Evolutionary conservation across 768 basidiomycete species (phyloP), one percentile per base, ranked within the genome.

Genomic region (Daedalea quercina): DNA sequence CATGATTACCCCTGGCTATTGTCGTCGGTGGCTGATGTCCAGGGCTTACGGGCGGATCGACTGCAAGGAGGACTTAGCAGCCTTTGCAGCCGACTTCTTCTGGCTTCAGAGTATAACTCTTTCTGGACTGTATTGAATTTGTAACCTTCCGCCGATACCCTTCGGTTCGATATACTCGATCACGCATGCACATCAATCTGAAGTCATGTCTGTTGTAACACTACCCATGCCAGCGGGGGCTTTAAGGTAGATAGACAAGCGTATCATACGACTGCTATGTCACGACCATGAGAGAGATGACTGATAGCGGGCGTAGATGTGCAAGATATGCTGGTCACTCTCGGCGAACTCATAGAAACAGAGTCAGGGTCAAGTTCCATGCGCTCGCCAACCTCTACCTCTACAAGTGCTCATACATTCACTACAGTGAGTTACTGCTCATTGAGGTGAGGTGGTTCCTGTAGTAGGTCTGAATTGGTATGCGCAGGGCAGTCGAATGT

Each of bases 311-410:
- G 28, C 28, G 7, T 64, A 91, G 89, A 91, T 60, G 82, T 90
- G 26, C 82, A 90, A 62, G 84, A 90, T 47, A 74, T 91, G 47
- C 81, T 92, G 19, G 73, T 86, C 41, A 89, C 89, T 6, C 73
- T 93, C 37, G 90, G 90, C 42, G 81, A 82, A 41, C 77, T 81
- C 28, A 70, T 90, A 58, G 70, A 73, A 52, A 71, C 77, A 54
- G 73, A 73, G 50, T 69, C 77, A 56, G 79, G 80, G 47, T 41
- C 59, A 52, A 70, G 69, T 58, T 69, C 81, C 48, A 68, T 77
- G 41, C 70, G 77, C 17, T 70, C 78, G 15, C 65, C 65, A 51
- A 65, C 72, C 15, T 66, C 67, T 34, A 65, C 72, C 15, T 66
- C 67, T 34, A 65, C 72, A 11, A 47, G 9, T 71, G 71, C 60